Evolutionary conservation across 306 rosid genomes (phyloP).

Genomic region (Lathyrus aphaca): DNA sequence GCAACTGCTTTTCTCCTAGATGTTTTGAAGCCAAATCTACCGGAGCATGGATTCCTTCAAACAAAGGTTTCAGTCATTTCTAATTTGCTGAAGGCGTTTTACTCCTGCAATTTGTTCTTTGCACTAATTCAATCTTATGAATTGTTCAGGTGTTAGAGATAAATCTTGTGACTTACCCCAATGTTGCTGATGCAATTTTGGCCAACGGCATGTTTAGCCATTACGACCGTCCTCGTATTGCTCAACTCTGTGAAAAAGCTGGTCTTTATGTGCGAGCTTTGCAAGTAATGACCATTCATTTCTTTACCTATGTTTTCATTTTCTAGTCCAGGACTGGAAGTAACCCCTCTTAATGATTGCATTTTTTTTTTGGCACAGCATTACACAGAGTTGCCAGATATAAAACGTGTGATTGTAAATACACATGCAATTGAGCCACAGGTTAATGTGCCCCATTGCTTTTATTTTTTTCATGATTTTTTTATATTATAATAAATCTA

Average conservation of each 20-base stretch:
- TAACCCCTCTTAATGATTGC: conserved; percentile 28
- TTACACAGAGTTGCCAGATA: conserved; percentile 96
- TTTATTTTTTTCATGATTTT: conserved; percentile 9
- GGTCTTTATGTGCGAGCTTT: conserved; percentile 95
- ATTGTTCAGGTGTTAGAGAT: conserved; percentile 83
- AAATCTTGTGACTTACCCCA: conserved; percentile 95
- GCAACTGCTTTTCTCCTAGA: conserved; percentile 96
- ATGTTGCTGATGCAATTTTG: conserved; percentile 97
- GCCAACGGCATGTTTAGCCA: conserved; percentile 99
- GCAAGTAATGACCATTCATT: conserved; percentile 64
- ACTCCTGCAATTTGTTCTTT: conserved; percentile 14
- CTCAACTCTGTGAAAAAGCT: conserved; percentile 96
- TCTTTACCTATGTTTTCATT: neutral
- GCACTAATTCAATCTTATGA: conserved; percentile 38
- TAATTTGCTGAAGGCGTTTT: conserved; percentile 29
- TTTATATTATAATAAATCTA: conserved; percentile 14
- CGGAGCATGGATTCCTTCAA: conserved; percentile 92
- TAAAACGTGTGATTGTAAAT: conserved; percentile 93
- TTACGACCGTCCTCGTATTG: conserved; percentile 95
- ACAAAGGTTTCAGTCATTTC: conserved; percentile 65
- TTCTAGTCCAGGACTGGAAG: conserved; percentile 7
- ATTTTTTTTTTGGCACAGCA: conserved; percentile 68
- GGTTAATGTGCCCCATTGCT: conserved; percentile 55
- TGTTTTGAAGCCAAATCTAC: conserved; percentile 95
- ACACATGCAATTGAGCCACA: conserved; percentile 99